Base-by-base conservation (phyloP, 1,139 yeast species). In the Hanseniaspora gamundiae region DNA sequence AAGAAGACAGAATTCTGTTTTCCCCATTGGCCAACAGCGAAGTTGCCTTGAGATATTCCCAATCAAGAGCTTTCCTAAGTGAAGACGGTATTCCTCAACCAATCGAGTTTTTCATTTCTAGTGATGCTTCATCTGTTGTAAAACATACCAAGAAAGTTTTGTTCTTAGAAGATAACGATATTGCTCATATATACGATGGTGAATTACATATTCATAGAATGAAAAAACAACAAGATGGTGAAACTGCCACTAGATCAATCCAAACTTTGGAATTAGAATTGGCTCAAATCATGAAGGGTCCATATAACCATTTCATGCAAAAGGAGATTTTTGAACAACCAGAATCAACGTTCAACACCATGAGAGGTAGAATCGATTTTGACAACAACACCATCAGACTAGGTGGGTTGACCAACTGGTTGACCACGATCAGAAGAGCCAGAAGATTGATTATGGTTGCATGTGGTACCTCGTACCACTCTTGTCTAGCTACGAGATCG, bases 281-380 rank as follows among this genome's bases (percentile, higher is more conserved):
- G 61, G 93, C 94, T 52, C 94, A 91, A 69, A 91, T 93, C 60
- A 91, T 91, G 98, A 91, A 87, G 72, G 98, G 98, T 56, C 83
- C 85, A 52, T 91, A 83, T 70, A 79, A 77, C 55, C 98, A 91
- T 67, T 93, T 88, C 65, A 93, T 93, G 99, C 94, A 88, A 68
- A 93, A 93, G 74, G 99, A 93, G 69, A 93, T 93, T 56, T 85
- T 83, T 61, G 98, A 93, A 67, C 99, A 93, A 69, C 98, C 98
- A 39, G 98, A 93, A 59, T 88, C 97, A 5, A 84, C 96, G 45
- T 81, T 88, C 64, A 93, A 91, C 71, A 91, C 99, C 44, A 93
- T 93, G 98, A 83, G 98, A 73, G 99, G 99, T 61, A 86, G 99
- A 70, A 76, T 91, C 52, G 97, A 93, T 66, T 91, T 91, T 59